These are phyloP conservation scores for Glycine tomentella DNA, from an alignment of 306 rosid species.

Conservation along the genomic window DNA sequence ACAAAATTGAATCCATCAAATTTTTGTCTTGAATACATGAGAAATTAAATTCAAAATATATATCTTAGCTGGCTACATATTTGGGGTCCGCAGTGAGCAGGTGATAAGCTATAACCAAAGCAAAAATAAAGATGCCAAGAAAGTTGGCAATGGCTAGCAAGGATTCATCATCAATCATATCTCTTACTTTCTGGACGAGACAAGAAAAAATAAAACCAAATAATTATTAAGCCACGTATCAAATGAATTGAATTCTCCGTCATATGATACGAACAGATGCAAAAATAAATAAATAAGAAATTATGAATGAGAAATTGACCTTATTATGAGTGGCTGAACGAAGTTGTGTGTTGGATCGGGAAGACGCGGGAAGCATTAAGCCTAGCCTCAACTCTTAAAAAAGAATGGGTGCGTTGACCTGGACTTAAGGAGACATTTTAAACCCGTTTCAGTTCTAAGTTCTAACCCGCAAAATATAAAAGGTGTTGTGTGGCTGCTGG, in stretches of 20 bases:
- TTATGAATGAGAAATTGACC: conserved; percentile 26
- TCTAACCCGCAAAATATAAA: background rate
- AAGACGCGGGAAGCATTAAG: too few relatives aligned
- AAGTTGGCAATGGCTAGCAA: conserved; percentile 54
- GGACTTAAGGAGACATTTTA: background rate
- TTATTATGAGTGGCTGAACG: background rate
- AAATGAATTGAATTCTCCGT: too few relatives aligned
- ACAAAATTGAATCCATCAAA: conserved; percentile 35
- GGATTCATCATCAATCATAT: conserved; percentile 54
- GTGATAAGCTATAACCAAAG: conserved; percentile 51
- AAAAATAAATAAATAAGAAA: background rate
- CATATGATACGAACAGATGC: too few relatives aligned
- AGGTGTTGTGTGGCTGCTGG: conserved; percentile 42
- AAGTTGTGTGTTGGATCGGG: background rate
- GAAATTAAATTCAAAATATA: conserved; percentile 2
- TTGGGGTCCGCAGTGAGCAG: conserved; percentile 49
- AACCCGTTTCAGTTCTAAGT: background rate
- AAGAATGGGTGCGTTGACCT: conserved; percentile 8
- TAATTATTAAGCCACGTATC: too few relatives aligned
- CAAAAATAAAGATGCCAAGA: conserved; percentile 60
- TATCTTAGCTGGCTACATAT: conserved; percentile 50
- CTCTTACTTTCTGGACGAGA: conserved; percentile 28
- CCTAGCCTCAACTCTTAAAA: background rate
- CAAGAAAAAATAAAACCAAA: too few relatives aligned
- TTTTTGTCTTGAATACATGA: conserved; percentile 12